phyloP scores from a whole-genome alignment of 2,329 filamentous ascomycete genomes.

The Chrysoporthe cubensis region DNA sequence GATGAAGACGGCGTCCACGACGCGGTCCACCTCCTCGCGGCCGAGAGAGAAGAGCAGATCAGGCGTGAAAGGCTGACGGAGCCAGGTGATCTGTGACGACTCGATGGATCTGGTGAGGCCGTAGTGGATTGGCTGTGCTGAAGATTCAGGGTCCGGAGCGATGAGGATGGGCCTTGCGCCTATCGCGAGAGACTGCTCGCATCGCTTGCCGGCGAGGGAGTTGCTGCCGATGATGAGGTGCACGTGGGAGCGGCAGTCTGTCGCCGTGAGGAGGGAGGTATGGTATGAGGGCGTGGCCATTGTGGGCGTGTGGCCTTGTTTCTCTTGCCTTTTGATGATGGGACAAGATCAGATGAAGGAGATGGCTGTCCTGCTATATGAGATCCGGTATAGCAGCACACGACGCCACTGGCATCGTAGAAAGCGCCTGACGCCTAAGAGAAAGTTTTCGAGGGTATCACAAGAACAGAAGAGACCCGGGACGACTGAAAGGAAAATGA shows the following conservation, averaged over 20 bases:
- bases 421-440: background rate
- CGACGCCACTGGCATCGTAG: slow-evolving; percentile 19
- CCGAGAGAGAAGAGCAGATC: slow-evolving; percentile 75
- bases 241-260: slow-evolving; percentile 70
- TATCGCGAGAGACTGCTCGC: slow-evolving; percentile 76
- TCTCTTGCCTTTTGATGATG: background rate
- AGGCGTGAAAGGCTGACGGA: slow-evolving; percentile 69
- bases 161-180: slow-evolving; percentile 83
- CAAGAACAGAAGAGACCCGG: background rate
- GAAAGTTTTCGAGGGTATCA: slow-evolving; percentile 16
- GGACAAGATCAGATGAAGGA: background rate
- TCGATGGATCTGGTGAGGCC: slow-evolving; percentile 67
- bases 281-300: slow-evolving; percentile 34
- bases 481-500: slow-evolving; percentile 1
- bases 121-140: slow-evolving; percentile 60
- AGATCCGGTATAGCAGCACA: background rate
- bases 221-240: slow-evolving; percentile 89
- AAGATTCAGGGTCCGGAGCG: slow-evolving; percentile 52
- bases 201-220: slow-evolving; percentile 83
- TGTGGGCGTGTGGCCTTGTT: background rate
- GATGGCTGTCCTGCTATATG: background rate
- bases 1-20: slow-evolving; percentile 93
- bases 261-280: slow-evolving; percentile 69
- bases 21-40: slow-evolving; percentile 73
- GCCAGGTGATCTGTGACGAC: slow-evolving; percentile 67